Evolutionary conservation across 1,284 basidiomycete genomes (phyloP).

Genomic region (Paramarasmius palmivorus): DNA sequence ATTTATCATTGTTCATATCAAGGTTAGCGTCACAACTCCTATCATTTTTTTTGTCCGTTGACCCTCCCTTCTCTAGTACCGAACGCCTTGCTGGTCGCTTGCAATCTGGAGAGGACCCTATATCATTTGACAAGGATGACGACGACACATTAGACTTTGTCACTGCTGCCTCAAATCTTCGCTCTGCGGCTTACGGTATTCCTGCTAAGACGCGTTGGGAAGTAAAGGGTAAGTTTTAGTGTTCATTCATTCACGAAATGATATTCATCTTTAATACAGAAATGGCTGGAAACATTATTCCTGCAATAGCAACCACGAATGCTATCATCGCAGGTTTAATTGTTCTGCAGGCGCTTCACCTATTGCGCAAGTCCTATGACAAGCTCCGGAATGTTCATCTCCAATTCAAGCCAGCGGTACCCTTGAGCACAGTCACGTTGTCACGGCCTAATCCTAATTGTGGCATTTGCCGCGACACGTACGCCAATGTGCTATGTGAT

Average conservation of each 20-base stretch:
- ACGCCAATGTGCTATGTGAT: constrained; percentile 75
- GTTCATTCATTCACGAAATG: neutral
- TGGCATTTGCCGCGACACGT: constrained; percentile 86
- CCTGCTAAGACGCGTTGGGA: constrained; percentile 91
- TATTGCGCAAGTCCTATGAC: constrained; percentile 66
- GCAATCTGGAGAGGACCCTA: constrained; percentile 70
- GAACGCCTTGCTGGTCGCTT: constrained; percentile 78
- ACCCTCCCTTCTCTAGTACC: constrained; percentile 49
- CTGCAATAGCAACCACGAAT: constrained; percentile 98
- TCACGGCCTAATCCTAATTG: constrained; percentile 74
- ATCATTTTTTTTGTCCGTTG: neutral
- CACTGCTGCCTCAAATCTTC: constrained; percentile 90
- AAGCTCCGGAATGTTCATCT: constrained; percentile 70
- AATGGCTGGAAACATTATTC: constrained; percentile 99
- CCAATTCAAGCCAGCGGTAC: constrained; percentile 74
- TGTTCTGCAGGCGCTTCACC: constrained; percentile 87
- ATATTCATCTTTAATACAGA: constrained; percentile 48
- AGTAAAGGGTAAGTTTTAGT: constrained; percentile 73
- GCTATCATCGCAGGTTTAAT: constrained; percentile 95
- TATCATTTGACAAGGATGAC: constrained; percentile 98
- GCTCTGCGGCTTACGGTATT: constrained; percentile 90
- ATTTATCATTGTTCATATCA: constrained; percentile 77
- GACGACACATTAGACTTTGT: constrained; percentile 97
- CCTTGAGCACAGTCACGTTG: constrained; percentile 67
- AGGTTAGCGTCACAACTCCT: constrained; percentile 52